Conservation (phyloP, 1,139 yeast species). For the Pichia sp. region DNA sequence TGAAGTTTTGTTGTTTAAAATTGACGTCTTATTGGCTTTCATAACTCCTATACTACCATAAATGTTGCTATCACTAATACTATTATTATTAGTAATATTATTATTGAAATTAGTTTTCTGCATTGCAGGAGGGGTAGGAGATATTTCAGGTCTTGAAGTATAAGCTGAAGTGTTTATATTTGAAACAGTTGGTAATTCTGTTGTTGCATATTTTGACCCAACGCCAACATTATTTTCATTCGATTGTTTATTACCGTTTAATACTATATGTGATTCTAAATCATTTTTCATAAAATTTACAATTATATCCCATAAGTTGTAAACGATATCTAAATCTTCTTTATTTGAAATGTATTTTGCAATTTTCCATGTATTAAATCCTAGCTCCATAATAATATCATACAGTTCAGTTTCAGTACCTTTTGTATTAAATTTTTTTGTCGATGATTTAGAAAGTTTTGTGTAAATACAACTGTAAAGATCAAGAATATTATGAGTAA, state of each 20-base stretch:
- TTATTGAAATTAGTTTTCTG: no score
- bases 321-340: constrained; percentile 15
- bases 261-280: constrained; percentile 1
- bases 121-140: no score
- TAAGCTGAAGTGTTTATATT: no score
- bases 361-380: constrained; percentile 30
- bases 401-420: constrained; percentile 23
- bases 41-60: no score
- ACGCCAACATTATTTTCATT: no score
- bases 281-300: constrained; percentile 19
- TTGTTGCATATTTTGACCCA: no score
- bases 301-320: constrained; percentile 12
- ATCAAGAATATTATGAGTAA: constrained; percentile 24
- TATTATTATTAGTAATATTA: no score
- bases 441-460: constrained; percentile 20
- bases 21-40: background rate
- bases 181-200: no score
- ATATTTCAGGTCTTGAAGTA: no score
- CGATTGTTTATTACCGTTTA: no score
- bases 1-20: no score
- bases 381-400: constrained; percentile 28
- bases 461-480: constrained; percentile 26
- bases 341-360: constrained; percentile 16
- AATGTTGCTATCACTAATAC: no score
- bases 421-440: constrained; percentile 23